These are phyloP conservation scores for Skeletonema marinoi DNA, from an alignment of 108 stramenopile genomes.

Conservation along the genomic window DNA sequence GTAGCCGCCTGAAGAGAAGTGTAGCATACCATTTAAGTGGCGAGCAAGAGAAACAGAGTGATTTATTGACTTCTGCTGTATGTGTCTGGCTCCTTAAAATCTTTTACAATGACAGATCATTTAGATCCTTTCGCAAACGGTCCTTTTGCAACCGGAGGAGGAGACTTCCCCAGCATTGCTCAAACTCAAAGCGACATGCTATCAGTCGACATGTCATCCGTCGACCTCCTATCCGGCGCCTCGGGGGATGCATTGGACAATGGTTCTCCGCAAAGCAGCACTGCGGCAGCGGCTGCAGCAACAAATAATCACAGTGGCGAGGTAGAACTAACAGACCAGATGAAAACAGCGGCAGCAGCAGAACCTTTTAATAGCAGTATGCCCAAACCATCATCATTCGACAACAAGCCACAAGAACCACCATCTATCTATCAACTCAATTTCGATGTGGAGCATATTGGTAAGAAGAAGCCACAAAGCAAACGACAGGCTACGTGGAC, in stretches of 20 bases:
- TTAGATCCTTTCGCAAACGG: too few species aligned
- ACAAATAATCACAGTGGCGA: background rate
- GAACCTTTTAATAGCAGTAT: background rate
- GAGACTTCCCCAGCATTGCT: background rate
- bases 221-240: background rate
- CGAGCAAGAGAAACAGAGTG: too few species aligned
- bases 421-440: slow-evolving; percentile 26
- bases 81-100: too few species aligned
- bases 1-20: too few species aligned
- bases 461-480: slow-evolving; percentile 37
- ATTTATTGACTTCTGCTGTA: too few species aligned
- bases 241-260: background rate
- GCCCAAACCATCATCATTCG: background rate
- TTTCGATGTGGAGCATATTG: slow-evolving; percentile 38
- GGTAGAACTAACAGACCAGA: background rate
- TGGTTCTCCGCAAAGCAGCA: too few species aligned
- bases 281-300: background rate
- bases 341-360: background rate
- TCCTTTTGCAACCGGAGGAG: background rate
- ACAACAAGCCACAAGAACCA: background rate
- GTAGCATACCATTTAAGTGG: too few species aligned
- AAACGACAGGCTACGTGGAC: slow-evolving; percentile 34
- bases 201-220: background rate
- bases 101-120: too few species aligned
- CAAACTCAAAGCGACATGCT: too few species aligned